Conservation (phyloP, 2,329 filamentous ascomycete genomes). For the Fonsecaea multimorphosa region DNA sequence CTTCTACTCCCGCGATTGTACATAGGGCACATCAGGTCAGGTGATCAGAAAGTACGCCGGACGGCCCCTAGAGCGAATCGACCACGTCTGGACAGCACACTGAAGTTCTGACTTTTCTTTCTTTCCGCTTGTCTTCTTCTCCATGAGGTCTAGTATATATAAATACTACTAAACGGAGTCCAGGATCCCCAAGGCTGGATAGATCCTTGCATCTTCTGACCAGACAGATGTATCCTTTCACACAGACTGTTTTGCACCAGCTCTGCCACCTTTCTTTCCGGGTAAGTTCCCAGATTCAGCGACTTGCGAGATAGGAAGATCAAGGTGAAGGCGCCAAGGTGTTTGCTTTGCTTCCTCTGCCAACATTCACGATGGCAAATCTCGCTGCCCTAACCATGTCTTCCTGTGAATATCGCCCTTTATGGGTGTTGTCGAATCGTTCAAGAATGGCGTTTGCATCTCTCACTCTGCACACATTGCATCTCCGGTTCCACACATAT, state of each 20-base stretch:
- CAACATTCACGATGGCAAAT: neutral
- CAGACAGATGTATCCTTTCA: neutral
- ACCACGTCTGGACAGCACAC: neutral
- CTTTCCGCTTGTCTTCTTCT: neutral
- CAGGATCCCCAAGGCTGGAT: neutral
- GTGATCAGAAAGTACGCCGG: neutral
- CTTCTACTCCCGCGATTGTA: slow-evolving; percentile 18
- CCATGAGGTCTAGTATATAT: neutral
- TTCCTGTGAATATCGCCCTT: neutral
- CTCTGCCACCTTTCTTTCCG: neutral
- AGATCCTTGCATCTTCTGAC: neutral
- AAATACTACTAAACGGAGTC: neutral
- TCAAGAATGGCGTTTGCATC: neutral
- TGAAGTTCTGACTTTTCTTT: neutral
- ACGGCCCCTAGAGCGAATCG: neutral
- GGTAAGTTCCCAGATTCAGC: neutral
- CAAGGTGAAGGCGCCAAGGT: neutral
- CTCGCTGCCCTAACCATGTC: neutral
- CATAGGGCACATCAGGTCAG: slow-evolving; percentile 17
- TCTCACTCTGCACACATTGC: neutral
- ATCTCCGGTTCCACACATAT: neutral
- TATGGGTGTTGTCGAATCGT: neutral
- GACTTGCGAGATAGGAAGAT: neutral
- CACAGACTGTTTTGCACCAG: neutral
- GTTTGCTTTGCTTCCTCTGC: neutral